These are phyloP conservation scores for Gaertneriomyces sp. DNA, from an alignment of 192 early-diverging fungal genomes.

Conservation along the genomic window DNA sequence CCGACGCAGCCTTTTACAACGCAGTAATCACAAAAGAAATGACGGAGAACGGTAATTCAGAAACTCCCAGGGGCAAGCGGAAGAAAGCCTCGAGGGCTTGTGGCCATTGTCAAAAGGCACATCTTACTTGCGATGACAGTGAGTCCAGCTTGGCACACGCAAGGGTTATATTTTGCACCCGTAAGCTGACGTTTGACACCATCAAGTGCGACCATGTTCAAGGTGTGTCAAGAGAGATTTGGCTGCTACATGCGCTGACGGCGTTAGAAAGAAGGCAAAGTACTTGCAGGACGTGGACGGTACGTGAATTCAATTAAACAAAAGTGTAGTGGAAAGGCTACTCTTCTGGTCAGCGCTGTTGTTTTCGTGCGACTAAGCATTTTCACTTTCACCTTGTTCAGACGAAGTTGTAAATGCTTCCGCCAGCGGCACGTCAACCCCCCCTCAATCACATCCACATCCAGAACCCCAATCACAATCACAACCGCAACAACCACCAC, in stretches of 20 bases:
- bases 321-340: no score
- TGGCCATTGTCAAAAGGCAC: conserved; percentile 71
- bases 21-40: no score
- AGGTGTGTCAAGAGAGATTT: conserved; percentile 83
- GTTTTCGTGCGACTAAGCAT: no score
- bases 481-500: no score
- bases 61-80: conserved; percentile 5
- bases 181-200: neutral
- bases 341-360: no score
- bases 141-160: neutral
- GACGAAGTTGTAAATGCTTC: no score
- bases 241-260: conserved; percentile 73
- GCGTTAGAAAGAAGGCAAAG: conserved; percentile 86
- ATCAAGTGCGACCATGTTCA: conserved; percentile 68
- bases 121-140: conserved; percentile 61
- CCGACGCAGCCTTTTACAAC: no score
- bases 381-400: no score
- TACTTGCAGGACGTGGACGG: conserved; percentile 67
- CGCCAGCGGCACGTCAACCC: no score
- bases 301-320: neutral
- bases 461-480: no score
- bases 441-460: no score
- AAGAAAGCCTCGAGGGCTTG: conserved; percentile 60
- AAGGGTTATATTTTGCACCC: neutral
- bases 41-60: no score